Conservation (phyloP, 306 rosid species). For the Senna siamea region DNA sequence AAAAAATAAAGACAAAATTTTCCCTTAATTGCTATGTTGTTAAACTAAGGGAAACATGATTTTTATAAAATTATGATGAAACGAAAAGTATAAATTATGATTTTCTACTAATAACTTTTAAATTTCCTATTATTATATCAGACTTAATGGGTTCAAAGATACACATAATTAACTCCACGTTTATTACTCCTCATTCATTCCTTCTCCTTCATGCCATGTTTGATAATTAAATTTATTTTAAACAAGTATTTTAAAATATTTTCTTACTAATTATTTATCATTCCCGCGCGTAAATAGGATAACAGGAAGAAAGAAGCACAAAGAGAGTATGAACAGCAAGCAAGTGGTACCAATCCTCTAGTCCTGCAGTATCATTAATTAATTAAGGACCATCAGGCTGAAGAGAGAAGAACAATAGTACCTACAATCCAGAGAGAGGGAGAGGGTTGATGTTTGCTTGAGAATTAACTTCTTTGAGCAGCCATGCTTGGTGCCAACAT, state of each 20-base stretch:
- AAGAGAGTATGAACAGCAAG: background rate
- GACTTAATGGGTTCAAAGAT: no score
- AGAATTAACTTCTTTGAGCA: background rate
- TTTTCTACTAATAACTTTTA: no score
- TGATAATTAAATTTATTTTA: background rate
- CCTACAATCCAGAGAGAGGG: background rate
- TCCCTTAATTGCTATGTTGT: background rate
- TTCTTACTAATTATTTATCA: background rate
- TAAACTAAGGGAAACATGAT: background rate
- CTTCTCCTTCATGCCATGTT: background rate
- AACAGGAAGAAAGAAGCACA: background rate
- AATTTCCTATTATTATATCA: no score
- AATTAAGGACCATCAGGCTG: background rate
- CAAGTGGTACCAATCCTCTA: no score
- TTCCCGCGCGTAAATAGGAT: background rate
- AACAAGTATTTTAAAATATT: background rate
- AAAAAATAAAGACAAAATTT: background rate
- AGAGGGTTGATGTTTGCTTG: background rate
- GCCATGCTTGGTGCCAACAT: conserved; percentile 12
- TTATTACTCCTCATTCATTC: background rate
- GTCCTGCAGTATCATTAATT: background rate
- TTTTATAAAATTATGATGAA: background rate
- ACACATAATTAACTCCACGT: background rate
- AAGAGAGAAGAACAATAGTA: background rate
- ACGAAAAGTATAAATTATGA: no score